These are phyloP conservation scores for Cucumis cinereus DNA, from an alignment of 306 rosid genomes.

Conservation along the genomic window DNA sequence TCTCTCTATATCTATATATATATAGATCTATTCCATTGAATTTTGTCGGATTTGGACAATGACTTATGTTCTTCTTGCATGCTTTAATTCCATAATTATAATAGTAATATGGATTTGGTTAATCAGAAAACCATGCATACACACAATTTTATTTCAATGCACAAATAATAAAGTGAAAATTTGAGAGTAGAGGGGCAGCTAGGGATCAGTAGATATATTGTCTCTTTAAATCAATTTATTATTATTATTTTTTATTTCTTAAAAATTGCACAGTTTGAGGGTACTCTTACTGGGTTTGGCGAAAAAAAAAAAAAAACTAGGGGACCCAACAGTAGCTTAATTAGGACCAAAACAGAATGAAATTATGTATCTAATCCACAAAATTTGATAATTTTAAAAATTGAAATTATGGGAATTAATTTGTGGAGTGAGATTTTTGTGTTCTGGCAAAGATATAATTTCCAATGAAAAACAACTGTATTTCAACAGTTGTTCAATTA, in stretches of 20 bases:
- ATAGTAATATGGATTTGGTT: too few relatives aligned
- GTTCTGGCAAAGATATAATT: background rate
- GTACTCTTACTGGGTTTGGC: background rate
- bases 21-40: background rate
- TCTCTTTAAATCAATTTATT: too few relatives aligned
- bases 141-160: background rate
- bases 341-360: too few relatives aligned
- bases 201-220: background rate
- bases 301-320: background rate
- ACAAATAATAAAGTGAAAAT: background rate
- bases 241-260: too few relatives aligned
- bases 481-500: background rate
- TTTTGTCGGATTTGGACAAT: background rate
- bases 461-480: slow-evolving; percentile 4
- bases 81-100: background rate
- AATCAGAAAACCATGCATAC: too few relatives aligned
- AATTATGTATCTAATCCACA: background rate
- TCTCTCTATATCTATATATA: too few relatives aligned
- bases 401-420: background rate
- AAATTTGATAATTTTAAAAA: background rate
- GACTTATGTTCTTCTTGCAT: background rate
- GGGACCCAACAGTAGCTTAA: background rate
- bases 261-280: background rate
- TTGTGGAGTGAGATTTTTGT: background rate
- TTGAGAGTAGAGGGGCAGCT: background rate